These are phyloP conservation scores for Sequoiadendron giganteum DNA, from an alignment of 75 land plant species.

Conservation along the genomic window DNA sequence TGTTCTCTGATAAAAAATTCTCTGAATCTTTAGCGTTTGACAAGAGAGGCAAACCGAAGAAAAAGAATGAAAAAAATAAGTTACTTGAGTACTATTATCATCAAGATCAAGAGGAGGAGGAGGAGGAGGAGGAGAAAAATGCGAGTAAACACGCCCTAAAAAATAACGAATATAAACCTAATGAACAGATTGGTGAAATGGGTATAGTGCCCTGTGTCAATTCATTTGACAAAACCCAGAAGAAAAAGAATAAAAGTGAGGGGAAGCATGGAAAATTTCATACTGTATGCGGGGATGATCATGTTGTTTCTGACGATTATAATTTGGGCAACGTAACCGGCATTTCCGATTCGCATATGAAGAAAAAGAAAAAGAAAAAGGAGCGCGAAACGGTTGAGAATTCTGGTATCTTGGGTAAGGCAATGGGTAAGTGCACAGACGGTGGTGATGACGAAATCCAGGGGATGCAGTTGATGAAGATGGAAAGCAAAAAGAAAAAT, in stretches of 20 bases:
- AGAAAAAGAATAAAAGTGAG: slow-evolving; percentile 3
- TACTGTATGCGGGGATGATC: background rate
- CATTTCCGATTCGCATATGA: background rate
- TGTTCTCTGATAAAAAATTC: slow-evolving; percentile 68
- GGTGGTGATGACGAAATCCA: background rate
- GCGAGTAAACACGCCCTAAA: background rate
- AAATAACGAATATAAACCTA: slow-evolving; percentile 4
- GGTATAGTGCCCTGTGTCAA: slow-evolving; percentile 3
- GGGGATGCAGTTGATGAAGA: background rate
- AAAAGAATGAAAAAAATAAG: slow-evolving; percentile 20
- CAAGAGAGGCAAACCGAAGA: slow-evolving; percentile 66
- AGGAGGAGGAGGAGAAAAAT: slow-evolving; percentile 13
- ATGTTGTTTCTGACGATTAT: background rate
- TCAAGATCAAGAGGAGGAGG: slow-evolving; percentile 30
- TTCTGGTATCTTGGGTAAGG: background rate
- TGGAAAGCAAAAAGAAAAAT: too few relatives aligned
- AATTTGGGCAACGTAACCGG: background rate
- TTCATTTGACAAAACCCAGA: background rate
- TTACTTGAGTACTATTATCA: slow-evolving; percentile 59
- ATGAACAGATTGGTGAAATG: slow-evolving; percentile 16
- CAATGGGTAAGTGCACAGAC: background rate
- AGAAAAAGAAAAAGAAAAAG: background rate
- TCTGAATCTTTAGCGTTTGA: slow-evolving; percentile 47
- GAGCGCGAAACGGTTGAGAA: background rate
- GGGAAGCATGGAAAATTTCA: background rate